Evolutionary conservation across 768 basidiomycete species (phyloP), one percentile per base, ranked within the genome.

Genomic region (Hortiboletus flavorubellus): DNA sequence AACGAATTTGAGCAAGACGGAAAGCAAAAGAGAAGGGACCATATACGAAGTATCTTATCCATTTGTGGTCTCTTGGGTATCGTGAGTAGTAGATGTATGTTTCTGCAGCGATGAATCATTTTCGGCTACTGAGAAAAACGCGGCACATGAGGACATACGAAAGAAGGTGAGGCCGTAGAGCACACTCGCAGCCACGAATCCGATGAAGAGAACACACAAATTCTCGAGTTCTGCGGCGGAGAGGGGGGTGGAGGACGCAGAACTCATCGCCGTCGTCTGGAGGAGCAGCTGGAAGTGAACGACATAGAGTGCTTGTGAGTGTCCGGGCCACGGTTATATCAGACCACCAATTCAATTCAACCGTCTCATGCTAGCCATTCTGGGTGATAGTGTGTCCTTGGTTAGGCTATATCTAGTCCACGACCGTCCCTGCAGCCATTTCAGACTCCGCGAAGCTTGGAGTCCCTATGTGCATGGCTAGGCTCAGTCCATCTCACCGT

Each of bases 141-240:
- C 30, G 26, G 8, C 4, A 3, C 16, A 12, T 16, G 4, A 44
- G n/a, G 21, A 62, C 69, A 8, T 48, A 67, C 69, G 71, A 56
- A 71, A 71, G 52, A 71, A 72, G 29, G 71, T 71, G 35, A 71
- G 59, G 33, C 70, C 71, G n/a, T 71, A 73, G 14, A 71, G 54
- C 1, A 68, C 54, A 2, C 61, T 64, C 6, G 70, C 53, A 7
- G 54, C 51, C 10, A 66, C 59, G 42, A 71, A 71, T 5, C 71
- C 70, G 23, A 64, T 5, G 46, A 70, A 71, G 37, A 71, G 49
- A 18, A 59, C 52, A 23, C 56, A 48, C 30, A 71, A 44, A 14
- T 66, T 73, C 53, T 69, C 64, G 8, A 59, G 16, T 53, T 67
- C 70, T 29, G 54, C 47, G 5, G 51, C 12, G 34, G 71, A 63